A percentile compares a stretch with the other conserved stretches of the same genome.
Evolutionary conservation across 1,284 basidiomycete species (phyloP).

Genomic region (Leccinum subrobustum): DNA sequence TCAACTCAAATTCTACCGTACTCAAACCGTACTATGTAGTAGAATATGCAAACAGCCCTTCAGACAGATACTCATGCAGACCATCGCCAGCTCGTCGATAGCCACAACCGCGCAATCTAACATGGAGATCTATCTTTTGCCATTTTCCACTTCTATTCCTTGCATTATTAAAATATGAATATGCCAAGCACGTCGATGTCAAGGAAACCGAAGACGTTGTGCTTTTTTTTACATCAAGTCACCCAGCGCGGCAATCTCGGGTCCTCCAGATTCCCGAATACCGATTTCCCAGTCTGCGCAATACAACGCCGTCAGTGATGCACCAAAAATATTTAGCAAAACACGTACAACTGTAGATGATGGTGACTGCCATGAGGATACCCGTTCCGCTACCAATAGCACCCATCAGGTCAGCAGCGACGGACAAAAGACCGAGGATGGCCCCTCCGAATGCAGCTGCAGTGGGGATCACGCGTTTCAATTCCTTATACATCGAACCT

Average conservation of each 20-base stretch:
- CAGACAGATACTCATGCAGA: not conserved
- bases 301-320: not conserved
- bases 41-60: not conserved
- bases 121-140: slow-evolving; percentile 1
- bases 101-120: not conserved
- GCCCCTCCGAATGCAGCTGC: slow-evolving; percentile 97
- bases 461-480: slow-evolving; percentile 96
- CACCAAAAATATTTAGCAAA: not conserved
- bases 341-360: slow-evolving; percentile 82
- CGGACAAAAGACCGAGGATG: slow-evolving; percentile 90
- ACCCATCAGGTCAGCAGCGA: slow-evolving; percentile 94
- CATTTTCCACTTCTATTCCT: slow-evolving; percentile 1
- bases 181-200: slow-evolving; percentile 3
- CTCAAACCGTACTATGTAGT: not conserved
- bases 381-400: slow-evolving; percentile 96
- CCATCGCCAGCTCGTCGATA: not conserved
- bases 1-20: too few species aligned
- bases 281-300: slow-evolving; percentile 32
- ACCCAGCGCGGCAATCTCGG: slow-evolving; percentile 72
- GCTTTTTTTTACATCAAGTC: slow-evolving; percentile 54
- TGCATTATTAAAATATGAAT: slow-evolving; percentile 1
- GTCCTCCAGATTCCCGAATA: slow-evolving; percentile 62
- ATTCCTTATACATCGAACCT: slow-evolving; percentile 98
- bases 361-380: slow-evolving; percentile 97
- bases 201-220: not conserved